Conservation (phyloP, 176 grass and related monocot genomes). For the Oryza meridionalis region DNA sequence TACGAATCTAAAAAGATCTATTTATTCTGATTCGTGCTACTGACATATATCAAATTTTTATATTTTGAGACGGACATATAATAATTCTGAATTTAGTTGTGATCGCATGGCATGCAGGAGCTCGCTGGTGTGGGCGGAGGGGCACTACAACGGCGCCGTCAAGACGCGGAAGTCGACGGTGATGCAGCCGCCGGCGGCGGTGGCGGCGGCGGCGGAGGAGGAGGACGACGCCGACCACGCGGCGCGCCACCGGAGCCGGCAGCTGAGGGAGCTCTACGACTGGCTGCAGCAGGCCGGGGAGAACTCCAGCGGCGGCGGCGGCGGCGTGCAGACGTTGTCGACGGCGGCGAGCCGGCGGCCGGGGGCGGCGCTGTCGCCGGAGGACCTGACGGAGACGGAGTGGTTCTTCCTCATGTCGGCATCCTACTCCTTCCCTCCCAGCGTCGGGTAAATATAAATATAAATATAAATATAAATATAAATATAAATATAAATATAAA, state of each 20-base stretch:
- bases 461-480: neutral
- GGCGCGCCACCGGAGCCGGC: slow-evolving; percentile 61
- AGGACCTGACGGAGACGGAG: slow-evolving; percentile 90
- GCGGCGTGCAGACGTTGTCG: neutral
- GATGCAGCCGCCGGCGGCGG: slow-evolving; percentile 40
- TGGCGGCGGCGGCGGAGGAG: slow-evolving; percentile 42
- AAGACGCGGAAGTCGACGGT: slow-evolving; percentile 83
- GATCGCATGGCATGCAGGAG: slow-evolving; percentile 32
- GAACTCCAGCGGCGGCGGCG: slow-evolving; percentile 27
- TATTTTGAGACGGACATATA: too few relatives aligned
- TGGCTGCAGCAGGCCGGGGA: slow-evolving; percentile 50
- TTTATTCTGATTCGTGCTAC: too few relatives aligned
- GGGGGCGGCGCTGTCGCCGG: slow-evolving; percentile 77
- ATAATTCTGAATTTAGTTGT: neutral
- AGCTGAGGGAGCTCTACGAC: slow-evolving; percentile 82
- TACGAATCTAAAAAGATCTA: too few relatives aligned
- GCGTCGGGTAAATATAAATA: slow-evolving; percentile 52
- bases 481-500: too few relatives aligned
- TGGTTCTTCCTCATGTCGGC: slow-evolving; percentile 98
- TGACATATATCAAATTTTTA: too few relatives aligned
- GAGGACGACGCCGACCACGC: slow-evolving; percentile 61
- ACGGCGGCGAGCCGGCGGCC: slow-evolving; percentile 43
- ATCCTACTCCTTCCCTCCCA: slow-evolving; percentile 81
- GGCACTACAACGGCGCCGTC: slow-evolving; percentile 85
- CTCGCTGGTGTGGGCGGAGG: slow-evolving; percentile 73